These are phyloP conservation scores for Cordyceps farinosa DNA, from an alignment of 2,329 filamentous ascomycete genomes.

Conservation along the genomic window DNA sequence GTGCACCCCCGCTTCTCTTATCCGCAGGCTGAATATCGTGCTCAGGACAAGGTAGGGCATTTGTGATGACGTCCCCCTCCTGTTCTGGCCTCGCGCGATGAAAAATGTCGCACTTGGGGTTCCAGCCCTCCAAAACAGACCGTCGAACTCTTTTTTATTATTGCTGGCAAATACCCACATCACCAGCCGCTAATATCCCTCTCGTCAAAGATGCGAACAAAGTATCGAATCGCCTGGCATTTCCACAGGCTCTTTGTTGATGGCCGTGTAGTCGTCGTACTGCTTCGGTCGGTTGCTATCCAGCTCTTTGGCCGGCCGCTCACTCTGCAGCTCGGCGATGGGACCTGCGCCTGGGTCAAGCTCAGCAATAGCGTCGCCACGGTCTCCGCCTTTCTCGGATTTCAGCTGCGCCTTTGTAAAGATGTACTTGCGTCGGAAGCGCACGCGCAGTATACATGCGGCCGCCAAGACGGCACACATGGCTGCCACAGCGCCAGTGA, in stretches of 20 bases:
- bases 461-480: background rate
- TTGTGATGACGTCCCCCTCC: no score
- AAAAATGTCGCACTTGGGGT: no score
- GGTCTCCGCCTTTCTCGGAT: background rate
- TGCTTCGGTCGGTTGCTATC: slow-evolving; percentile 8
- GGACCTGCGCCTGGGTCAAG: background rate
- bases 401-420: background rate
- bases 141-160: no score
- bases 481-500: background rate
- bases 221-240: background rate
- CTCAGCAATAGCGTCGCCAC: background rate
- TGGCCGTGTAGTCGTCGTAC: background rate
- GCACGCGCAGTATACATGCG: background rate
- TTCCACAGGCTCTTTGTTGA: slow-evolving; percentile 12
- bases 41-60: no score
- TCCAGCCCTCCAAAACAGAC: no score
- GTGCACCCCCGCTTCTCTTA: no score
- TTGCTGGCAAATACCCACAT: no score
- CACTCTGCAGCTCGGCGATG: slow-evolving; percentile 1
- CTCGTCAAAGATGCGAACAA: background rate
- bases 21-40: no score
- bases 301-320: slow-evolving; percentile 2
- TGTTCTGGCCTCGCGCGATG: no score
- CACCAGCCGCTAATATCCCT: no score
- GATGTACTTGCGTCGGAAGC: background rate